A percentile compares a stretch with the other conserved stretches of the same genome.
These are phyloP conservation scores for Coccomyxa sp. DNA, from an alignment of 139 green algal genomes.

Conservation along the genomic window DNA sequence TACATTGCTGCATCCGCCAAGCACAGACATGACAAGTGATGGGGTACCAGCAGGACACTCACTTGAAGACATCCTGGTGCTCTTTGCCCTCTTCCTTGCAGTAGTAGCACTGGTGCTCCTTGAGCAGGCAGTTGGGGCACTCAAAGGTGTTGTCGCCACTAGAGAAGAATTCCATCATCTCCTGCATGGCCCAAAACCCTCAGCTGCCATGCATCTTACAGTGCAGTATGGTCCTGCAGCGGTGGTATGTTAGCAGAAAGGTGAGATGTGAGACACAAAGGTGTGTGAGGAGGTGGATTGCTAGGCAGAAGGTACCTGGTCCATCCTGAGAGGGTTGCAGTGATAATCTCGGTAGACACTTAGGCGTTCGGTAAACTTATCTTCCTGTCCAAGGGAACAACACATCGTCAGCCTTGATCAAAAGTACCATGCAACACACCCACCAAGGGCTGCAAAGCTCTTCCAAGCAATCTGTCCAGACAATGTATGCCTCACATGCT, in stretches of 20 bases:
- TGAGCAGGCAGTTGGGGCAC: conserved; percentile 41
- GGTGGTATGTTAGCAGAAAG: conserved; percentile 40
- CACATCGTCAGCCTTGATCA: too few relatives aligned
- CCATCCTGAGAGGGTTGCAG: neutral
- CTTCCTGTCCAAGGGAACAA: too few relatives aligned
- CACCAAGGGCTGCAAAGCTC: too few relatives aligned
- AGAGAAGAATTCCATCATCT: conserved; percentile 11
- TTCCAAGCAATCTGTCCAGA: too few relatives aligned
- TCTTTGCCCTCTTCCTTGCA: conserved; percentile 33
- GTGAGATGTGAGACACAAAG: conserved; percentile 1
- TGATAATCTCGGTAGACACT: too few relatives aligned
- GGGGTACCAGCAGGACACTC: too few relatives aligned
- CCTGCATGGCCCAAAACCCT: conserved; percentile 17
- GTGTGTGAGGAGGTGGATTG: neutral
- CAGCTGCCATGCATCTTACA: neutral
- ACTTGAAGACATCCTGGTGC: conserved; percentile 11
- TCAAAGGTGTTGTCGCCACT: conserved; percentile 13
- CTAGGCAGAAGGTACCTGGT: neutral
- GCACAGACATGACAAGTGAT: too few relatives aligned
- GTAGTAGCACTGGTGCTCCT: conserved; percentile 35
- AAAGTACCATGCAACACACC: too few relatives aligned
- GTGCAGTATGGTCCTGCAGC: conserved; percentile 43
- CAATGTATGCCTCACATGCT: too few relatives aligned
- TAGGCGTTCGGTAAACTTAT: too few relatives aligned
- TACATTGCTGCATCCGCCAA: too few relatives aligned